Evolutionary conservation across 164 flowering plant genomes (phyloP), one percentile per base, ranked within the genome.

Genomic region (Malania oleifera): DNA sequence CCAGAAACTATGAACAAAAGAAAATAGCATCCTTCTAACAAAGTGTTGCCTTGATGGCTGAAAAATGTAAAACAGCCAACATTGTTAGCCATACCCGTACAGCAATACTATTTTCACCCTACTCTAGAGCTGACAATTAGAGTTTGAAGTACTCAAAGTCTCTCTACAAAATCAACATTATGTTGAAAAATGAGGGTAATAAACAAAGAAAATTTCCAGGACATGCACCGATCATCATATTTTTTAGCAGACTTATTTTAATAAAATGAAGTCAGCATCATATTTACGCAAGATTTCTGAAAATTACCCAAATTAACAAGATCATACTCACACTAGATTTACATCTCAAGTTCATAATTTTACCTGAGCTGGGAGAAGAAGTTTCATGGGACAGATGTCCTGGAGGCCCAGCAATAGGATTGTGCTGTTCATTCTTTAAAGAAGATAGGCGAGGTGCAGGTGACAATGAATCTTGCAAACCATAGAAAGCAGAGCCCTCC

Each of bases 311-410:
- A 2, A 19, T 22, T 0, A 59, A 20, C 45, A n/a, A n/a, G n/a
- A 49, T 35, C 34, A 41, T 43, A 6, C 27, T 29, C 35, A 29
- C 5, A 29, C 31, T 17, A 19, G n/a, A 1, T 44, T 19, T 23
- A 12, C 37, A 2, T 29, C 14, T 26, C 17, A 17, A 19, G 22
- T 28, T 43, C 38, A 35, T 3, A 24, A 11, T 54, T 37, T 46
- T 66, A 74, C 77, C 77, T 52, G 74, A 70, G 59, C 64, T 63
- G 11, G 74, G 62, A 3, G 77, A 67, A 23, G 66, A 55, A 45
- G 60, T 29, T 52, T 54, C 59, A 24, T 27, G 45, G 35, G 56
- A 34, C 23, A 41, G 17, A 39, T 17, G 50, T 26, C 64, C 69
- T 13, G 62, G 12, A 27, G 59, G 17, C 13, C 34, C 37, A 22